Percentiles rank a stretch among this genome's conserved stretches.
Evolutionary conservation across 2,329 filamentous ascomycete species (phyloP).

Genomic region (Cercospora citrullina): DNA sequence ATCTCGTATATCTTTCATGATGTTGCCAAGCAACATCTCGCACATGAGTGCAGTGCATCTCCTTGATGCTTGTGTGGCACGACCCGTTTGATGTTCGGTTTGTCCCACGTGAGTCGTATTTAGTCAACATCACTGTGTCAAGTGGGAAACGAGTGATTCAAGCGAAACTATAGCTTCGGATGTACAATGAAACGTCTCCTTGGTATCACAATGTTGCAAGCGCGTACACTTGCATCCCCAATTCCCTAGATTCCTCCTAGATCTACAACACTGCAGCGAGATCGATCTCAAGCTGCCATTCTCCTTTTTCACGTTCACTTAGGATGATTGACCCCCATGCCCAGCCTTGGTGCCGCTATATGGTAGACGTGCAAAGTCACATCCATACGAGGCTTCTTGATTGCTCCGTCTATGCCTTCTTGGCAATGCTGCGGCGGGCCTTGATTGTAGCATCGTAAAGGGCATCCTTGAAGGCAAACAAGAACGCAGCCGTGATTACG

Average conservation of each 20-base stretch:
- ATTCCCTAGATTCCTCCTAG: neutral
- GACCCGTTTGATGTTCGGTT: too few species aligned
- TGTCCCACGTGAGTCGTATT: too few species aligned
- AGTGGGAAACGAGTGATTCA: neutral
- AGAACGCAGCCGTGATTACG: slow-evolving; percentile 89
- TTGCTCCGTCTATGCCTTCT: slow-evolving; percentile 22
- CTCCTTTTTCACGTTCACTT: neutral
- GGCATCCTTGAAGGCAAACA: slow-evolving; percentile 98
- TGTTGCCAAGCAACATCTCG: neutral
- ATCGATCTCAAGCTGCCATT: neutral
- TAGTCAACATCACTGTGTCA: neutral
- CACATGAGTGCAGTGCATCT: neutral
- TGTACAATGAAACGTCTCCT: too few species aligned
- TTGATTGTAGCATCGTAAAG: slow-evolving; percentile 80
- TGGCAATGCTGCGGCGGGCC: slow-evolving; percentile 50
- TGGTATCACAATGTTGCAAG: neutral
- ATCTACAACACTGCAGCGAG: neutral
- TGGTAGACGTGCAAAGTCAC: neutral
- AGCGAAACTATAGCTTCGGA: neutral
- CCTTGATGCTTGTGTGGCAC: too few species aligned
- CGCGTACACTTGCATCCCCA: neutral
- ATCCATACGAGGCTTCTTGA: neutral
- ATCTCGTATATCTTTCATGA: neutral
- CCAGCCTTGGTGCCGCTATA: neutral
- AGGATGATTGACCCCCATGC: neutral